Percentiles rank a stretch among this genome's conserved stretches.
These are phyloP conservation scores for Gossypium herbaceum DNA, from an alignment of 345 rosid genomes.

Conservation along the genomic window DNA sequence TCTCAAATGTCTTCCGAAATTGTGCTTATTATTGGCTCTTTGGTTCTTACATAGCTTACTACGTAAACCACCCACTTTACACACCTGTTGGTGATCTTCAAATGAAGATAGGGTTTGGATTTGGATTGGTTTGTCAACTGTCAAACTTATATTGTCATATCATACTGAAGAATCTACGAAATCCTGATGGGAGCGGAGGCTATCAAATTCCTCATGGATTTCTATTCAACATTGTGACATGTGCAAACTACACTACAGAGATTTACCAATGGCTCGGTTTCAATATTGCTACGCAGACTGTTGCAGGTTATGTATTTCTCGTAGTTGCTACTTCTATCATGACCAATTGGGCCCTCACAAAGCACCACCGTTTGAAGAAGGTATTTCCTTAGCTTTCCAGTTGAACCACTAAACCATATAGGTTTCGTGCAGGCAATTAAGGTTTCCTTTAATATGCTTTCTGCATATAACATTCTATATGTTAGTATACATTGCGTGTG, in stretches of 20 bases:
- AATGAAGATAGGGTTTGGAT: slow-evolving; percentile 86
- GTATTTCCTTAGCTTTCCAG: slow-evolving; percentile 27
- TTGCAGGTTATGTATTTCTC: slow-evolving; percentile 83
- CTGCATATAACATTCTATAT: neutral
- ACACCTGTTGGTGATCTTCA: slow-evolving; percentile 87
- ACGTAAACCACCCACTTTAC: slow-evolving; percentile 90
- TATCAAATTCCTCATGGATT: slow-evolving; percentile 92
- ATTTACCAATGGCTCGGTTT: slow-evolving; percentile 98
- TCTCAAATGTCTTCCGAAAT: slow-evolving; percentile 86
- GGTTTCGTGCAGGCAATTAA: too few relatives aligned
- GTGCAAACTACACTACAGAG: slow-evolving; percentile 94
- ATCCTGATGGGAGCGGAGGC: slow-evolving; percentile 64
- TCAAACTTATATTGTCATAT: slow-evolving; percentile 90
- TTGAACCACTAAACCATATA: neutral
- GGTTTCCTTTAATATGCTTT: neutral
- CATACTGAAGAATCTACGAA: slow-evolving; percentile 72
- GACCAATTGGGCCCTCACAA: slow-evolving; percentile 98
- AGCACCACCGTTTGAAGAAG: slow-evolving; percentile 91
- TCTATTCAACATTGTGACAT: slow-evolving; percentile 89
- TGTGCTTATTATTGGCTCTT: slow-evolving; percentile 95
- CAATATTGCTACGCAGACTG: slow-evolving; percentile 91
- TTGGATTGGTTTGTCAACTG: slow-evolving; percentile 74
- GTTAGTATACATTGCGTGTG: neutral
- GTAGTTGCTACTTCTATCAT: slow-evolving; percentile 75
- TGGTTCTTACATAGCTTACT: slow-evolving; percentile 82